These are phyloP conservation scores for Rhododendron williamsianum DNA, from an alignment of 148 eudicot genomes.

Conservation along the genomic window DNA sequence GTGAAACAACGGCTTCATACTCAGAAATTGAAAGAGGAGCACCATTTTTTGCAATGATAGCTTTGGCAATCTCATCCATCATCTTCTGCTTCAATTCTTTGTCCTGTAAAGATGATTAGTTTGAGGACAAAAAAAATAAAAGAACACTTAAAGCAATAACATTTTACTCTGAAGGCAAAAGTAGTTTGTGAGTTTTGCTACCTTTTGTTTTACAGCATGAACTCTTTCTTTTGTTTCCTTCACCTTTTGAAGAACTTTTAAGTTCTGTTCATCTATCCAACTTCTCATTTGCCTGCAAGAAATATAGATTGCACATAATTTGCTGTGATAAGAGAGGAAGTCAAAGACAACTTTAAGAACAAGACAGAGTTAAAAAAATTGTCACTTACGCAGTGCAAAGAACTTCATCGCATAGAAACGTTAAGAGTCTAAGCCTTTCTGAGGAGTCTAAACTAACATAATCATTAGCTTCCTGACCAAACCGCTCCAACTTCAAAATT, in stretches of 20 bases:
- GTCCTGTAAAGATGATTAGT: conserved; percentile 36
- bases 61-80: conserved; percentile 53
- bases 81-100: conserved; percentile 47
- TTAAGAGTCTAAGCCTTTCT: conserved; percentile 56
- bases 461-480: conserved; percentile 39
- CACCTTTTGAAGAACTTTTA: conserved; percentile 31
- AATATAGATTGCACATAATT: not conserved
- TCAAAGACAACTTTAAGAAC: not conserved
- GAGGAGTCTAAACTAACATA: conserved; percentile 59
- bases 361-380: not conserved
- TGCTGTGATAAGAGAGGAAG: not conserved
- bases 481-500: conserved; percentile 34
- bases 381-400: conserved; percentile 61
- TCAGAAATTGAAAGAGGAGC: conserved; percentile 56
- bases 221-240: conserved; percentile 66
- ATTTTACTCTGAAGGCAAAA: not conserved
- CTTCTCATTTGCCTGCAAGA: conserved; percentile 50
- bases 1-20: conserved; percentile 50
- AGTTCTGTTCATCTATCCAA: conserved; percentile 62
- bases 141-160: not conserved
- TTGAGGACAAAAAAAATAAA: too few relatives aligned
- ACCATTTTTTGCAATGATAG: conserved; percentile 46
- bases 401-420: conserved; percentile 72
- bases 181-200: conserved; percentile 14
- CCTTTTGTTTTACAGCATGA: conserved; percentile 62